Base-by-base conservation (phyloP, 352 stramenopile genomes). In the Pythium brachiatum region DNA sequence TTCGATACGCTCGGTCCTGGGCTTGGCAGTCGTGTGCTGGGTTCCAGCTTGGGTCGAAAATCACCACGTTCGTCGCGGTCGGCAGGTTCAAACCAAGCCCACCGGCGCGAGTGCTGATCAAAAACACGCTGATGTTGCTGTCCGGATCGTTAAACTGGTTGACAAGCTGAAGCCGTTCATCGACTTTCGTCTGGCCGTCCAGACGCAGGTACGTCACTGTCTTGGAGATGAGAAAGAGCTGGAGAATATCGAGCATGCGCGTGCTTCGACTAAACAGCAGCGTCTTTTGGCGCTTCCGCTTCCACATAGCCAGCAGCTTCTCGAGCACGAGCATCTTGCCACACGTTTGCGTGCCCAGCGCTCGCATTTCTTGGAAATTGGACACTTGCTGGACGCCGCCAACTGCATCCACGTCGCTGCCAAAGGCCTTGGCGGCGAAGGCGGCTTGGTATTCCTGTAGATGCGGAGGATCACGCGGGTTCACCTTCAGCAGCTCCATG, bases 1-100 rank as follows among this genome's bases (percentile, higher is more conserved):
- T 94, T 13, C 88, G 82, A 60, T 94, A 96, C 11, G 85, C 86
- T 34, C 88, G 78, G 59, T 93, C 83, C 57, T 93, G 82, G 4
- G 85, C 86, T 59, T 96, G 88, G 38, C 76, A 89, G 43, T 96
- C 88, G 43, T 94, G 79, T 2, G 86, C 80, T 31, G 88, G 88
- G 59, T 96, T 96, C 88, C 88, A 96, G 26, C 78, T 89, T 18
- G 88, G 88, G 50, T 95, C 88, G 64, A 95, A 93, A 23, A 96
- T 84, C 0, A 95, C 85, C 12, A 96, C 88, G 57, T 93, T 92
- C 12, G 81, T 89, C 7, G 88, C 88, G 51, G 72, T 87, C 18
- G 84, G 88, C 12, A 96, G 65, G 44, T 91, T 94, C 3, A 96
- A 61, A 0, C 86, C 88, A 3, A 93, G 68, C 5, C 81, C 84